phyloP scores from a whole-genome alignment of 176 grass and related monocot genomes.

The Phoenix roebelenii region DNA sequence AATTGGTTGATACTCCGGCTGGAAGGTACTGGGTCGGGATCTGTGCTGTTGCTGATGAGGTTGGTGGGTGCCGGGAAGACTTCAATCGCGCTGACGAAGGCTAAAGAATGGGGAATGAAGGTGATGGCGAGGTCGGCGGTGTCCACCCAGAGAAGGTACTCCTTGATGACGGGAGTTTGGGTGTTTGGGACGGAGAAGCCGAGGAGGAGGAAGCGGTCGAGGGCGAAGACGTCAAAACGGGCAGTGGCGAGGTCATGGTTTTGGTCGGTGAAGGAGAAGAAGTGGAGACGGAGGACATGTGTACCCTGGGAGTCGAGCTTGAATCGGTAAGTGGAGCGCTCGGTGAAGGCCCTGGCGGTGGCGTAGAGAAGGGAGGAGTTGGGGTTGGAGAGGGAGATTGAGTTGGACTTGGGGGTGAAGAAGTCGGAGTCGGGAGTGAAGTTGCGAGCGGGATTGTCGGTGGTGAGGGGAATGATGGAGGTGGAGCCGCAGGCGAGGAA shows the following conservation, averaged over 20 bases:
- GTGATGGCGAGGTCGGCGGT: constrained; percentile 3
- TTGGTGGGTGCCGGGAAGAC: constrained; percentile 33
- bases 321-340: constrained; percentile 34
- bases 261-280: constrained; percentile 35
- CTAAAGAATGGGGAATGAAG: constrained; percentile 18
- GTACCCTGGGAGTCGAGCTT: background rate
- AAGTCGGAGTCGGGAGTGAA: constrained; percentile 21
- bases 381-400: constrained; percentile 2
- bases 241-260: constrained; percentile 17
- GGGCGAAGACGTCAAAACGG: constrained; percentile 37
- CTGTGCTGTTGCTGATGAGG: too few relatives aligned
- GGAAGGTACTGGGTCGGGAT: too few relatives aligned
- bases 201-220: constrained; percentile 36
- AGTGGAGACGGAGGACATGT: constrained; percentile 79
- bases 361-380: constrained; percentile 31
- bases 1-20: background rate
- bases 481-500: background rate
- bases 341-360: constrained; percentile 34
- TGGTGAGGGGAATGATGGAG: background rate
- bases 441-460: constrained; percentile 12
- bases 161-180: constrained; percentile 28
- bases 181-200: constrained; percentile 26
- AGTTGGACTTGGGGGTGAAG: background rate
- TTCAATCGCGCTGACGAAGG: constrained; percentile 52
- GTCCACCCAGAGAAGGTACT: constrained; percentile 44